Evolutionary conservation across 495 filamentous ascomycete species (phyloP).

Genomic region (Daldinia vernicosa): DNA sequence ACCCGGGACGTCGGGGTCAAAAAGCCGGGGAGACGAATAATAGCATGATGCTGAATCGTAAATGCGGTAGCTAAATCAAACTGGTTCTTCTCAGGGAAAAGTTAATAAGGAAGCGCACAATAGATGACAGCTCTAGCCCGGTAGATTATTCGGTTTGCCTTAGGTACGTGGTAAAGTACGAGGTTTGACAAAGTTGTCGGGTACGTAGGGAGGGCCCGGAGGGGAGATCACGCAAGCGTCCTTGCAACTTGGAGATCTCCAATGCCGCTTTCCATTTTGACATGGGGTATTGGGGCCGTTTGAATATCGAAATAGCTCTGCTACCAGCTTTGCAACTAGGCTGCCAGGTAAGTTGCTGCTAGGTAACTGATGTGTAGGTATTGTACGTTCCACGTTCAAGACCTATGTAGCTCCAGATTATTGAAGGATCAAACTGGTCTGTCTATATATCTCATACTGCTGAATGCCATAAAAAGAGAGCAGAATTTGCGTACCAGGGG

Average conservation of each 20-base stretch:
- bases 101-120: background rate
- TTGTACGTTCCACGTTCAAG: slow-evolving; percentile 4
- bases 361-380: slow-evolving; percentile 6
- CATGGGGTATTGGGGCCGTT: slow-evolving; percentile 3
- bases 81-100: slow-evolving; percentile 5
- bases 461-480: no score
- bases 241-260: slow-evolving; percentile 29
- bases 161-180: background rate
- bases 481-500: background rate
- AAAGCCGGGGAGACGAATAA: slow-evolving; percentile 8
- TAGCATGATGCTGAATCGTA: slow-evolving; percentile 30
- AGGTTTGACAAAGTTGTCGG: background rate
- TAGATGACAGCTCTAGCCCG: background rate
- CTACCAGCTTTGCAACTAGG: no score
- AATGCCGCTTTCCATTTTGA: slow-evolving; percentile 12
- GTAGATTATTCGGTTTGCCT: background rate
- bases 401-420: background rate
- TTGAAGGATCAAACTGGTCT: background rate
- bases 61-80: slow-evolving; percentile 22
- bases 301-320: slow-evolving; percentile 26
- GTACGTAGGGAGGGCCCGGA: slow-evolving; percentile 4
- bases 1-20: background rate
- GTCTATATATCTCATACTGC: background rate
- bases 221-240: slow-evolving; percentile 39
- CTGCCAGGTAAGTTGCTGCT: background rate